Percentiles rank a stretch among this genome's conserved stretches.
Conservation (phyloP, 2,329 filamentous ascomycete genomes). For the Coccinonectria pachysandricola region DNA sequence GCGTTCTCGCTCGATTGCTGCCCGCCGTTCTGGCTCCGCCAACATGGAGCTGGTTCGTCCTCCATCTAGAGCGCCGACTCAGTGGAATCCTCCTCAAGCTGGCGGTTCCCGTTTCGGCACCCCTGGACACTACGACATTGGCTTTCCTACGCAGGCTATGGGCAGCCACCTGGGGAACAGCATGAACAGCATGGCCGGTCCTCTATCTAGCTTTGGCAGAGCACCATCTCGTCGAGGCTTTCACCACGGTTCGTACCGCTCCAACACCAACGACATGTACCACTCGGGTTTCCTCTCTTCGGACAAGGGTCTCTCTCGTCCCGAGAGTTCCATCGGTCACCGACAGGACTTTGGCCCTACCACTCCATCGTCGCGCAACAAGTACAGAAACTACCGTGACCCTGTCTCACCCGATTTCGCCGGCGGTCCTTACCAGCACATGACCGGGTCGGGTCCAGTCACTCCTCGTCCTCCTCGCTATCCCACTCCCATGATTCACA, state of each 20-base stretch:
- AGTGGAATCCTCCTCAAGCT: conserved; percentile 20
- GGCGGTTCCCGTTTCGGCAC: too few relatives aligned
- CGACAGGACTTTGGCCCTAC: conserved; percentile 18
- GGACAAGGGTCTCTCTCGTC: conserved; percentile 11
- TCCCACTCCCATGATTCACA: conserved; percentile 25
- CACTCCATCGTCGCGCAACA: conserved; percentile 21
- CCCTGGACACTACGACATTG: too few relatives aligned
- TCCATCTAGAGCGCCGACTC: too few relatives aligned
- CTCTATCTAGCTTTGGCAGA: conserved; percentile 12
- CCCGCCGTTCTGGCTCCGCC: too few relatives aligned
- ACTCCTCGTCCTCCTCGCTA: conserved; percentile 8
- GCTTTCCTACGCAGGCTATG: too few relatives aligned
- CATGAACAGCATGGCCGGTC: conserved; percentile 2
- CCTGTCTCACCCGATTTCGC: conserved; percentile 12
- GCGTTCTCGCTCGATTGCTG: conserved; percentile 10
- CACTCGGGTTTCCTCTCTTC: conserved; percentile 15
- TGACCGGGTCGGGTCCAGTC: background rate
- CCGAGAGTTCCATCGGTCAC: conserved; percentile 14
- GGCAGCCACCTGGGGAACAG: conserved; percentile 7
- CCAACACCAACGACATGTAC: conserved; percentile 24
- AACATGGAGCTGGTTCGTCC: too few relatives aligned
- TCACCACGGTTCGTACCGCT: conserved; percentile 20
- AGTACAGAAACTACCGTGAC: conserved; percentile 23
- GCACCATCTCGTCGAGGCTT: conserved; percentile 21
- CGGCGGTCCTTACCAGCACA: conserved; percentile 1